Conservation (phyloP, 345 rosid species). For the Populus deltoides region DNA sequence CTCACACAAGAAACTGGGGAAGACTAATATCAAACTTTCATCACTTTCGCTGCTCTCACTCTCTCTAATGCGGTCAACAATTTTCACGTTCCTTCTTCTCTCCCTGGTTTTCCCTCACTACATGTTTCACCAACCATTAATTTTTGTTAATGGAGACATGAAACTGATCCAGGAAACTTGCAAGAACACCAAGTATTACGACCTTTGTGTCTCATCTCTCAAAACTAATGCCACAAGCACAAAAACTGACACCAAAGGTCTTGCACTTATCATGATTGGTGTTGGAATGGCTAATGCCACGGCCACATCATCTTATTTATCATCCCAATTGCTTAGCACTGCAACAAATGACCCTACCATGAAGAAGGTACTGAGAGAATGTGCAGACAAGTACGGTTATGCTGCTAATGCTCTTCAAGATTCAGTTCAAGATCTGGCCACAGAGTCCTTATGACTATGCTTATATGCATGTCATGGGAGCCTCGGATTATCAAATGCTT, state of each 20-base stretch:
- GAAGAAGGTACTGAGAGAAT: constrained; percentile 48
- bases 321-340: constrained; percentile 32
- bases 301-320: constrained; percentile 58
- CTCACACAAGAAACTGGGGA: too few relatives aligned
- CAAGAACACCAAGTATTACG: constrained; percentile 59
- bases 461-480: constrained; percentile 63
- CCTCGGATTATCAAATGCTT: constrained; percentile 63
- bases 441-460: constrained; percentile 66
- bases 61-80: constrained; percentile 14
- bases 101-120: constrained; percentile 8
- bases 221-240: constrained; percentile 56
- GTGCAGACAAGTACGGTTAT: constrained; percentile 61
- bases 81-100: constrained; percentile 25
- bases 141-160: constrained; percentile 23
- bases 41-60: neutral
- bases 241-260: constrained; percentile 56
- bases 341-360: constrained; percentile 24
- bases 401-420: constrained; percentile 57
- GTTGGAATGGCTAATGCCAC: constrained; percentile 64
- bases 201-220: constrained; percentile 73
- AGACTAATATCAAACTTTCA: too few relatives aligned
- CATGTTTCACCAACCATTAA: neutral
- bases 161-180: constrained; percentile 60
- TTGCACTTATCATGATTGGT: constrained; percentile 57
- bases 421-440: constrained; percentile 43